A percentile compares a stretch with the other conserved stretches of the same genome.
phyloP scores from a whole-genome alignment of 768 basidiomycete genomes.

The Termitomyces heimii region DNA sequence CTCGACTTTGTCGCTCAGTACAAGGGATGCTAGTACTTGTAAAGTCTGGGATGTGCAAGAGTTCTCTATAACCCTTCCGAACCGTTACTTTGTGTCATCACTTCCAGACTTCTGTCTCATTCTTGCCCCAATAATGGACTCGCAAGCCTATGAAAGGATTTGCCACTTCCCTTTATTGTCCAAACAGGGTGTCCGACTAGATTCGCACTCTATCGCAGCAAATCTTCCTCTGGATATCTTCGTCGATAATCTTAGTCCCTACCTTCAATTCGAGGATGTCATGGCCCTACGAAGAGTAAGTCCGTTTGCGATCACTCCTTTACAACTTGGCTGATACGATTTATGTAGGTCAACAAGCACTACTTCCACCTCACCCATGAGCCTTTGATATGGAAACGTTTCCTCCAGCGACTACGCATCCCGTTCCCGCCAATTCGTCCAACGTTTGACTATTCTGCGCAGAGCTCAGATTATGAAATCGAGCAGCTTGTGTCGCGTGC shows the following conservation, averaged over 20 bases:
- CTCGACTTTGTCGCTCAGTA: not conserved
- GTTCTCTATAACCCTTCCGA: not conserved
- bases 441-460: constrained; percentile 35
- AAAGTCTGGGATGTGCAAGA: not conserved
- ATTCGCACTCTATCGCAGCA: not conserved
- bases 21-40: not conserved
- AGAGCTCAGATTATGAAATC: constrained; percentile 34
- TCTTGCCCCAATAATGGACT: not conserved
- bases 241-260: constrained; percentile 35
- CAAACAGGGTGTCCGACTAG: not conserved
- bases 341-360: constrained; percentile 45
- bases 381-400: constrained; percentile 64
- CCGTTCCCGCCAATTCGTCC: constrained; percentile 59
- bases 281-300: constrained; percentile 38
- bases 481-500: constrained; percentile 60
- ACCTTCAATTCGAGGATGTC: constrained; percentile 41
- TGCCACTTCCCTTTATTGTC: too few species aligned
- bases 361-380: constrained; percentile 64
- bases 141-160: not conserved
- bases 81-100: not conserved
- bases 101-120: not conserved
- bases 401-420: constrained; percentile 46
- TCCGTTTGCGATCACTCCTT: not conserved
- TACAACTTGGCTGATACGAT: not conserved
- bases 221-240: constrained; percentile 17